Percentiles rank a stretch among this genome's conserved stretches.
These are phyloP conservation scores for Salvia miltiorrhiza DNA, from an alignment of 257 asterid species.

Conservation along the genomic window DNA sequence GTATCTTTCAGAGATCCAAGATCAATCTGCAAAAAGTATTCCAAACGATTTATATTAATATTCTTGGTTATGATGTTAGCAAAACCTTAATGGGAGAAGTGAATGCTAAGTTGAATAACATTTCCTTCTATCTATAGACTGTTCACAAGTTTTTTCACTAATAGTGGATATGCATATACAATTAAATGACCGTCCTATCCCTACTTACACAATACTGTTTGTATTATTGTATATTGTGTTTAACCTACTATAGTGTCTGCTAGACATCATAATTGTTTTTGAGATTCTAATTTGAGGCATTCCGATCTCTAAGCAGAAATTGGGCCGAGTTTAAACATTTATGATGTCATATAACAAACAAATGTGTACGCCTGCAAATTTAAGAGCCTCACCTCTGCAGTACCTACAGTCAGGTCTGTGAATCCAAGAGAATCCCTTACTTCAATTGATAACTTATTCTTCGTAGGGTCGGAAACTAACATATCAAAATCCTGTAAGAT, in stretches of 20 bases:
- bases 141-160: neutral
- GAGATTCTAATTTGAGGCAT: neutral
- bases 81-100: neutral
- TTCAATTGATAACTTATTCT: constrained; percentile 67
- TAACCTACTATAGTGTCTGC: no score
- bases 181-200: neutral
- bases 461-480: constrained; percentile 79
- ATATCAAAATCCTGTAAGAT: constrained; percentile 81
- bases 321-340: neutral
- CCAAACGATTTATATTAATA: neutral
- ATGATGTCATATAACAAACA: neutral
- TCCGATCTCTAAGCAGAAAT: constrained; percentile 9
- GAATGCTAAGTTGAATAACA: neutral
- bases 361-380: constrained; percentile 2
- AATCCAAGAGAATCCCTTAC: constrained; percentile 90
- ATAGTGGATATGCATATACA: neutral
- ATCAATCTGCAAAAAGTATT: constrained; percentile 60
- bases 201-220: neutral
- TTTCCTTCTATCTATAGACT: neutral
- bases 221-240: neutral
- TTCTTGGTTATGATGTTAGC: neutral
- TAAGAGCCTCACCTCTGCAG: constrained; percentile 66
- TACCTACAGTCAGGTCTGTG: constrained; percentile 73
- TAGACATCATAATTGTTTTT: neutral
- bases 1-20: constrained; percentile 89